phyloP scores from a whole-genome alignment of 192 early-diverging fungal genomes.

The Kickxella alabastrina region DNA sequence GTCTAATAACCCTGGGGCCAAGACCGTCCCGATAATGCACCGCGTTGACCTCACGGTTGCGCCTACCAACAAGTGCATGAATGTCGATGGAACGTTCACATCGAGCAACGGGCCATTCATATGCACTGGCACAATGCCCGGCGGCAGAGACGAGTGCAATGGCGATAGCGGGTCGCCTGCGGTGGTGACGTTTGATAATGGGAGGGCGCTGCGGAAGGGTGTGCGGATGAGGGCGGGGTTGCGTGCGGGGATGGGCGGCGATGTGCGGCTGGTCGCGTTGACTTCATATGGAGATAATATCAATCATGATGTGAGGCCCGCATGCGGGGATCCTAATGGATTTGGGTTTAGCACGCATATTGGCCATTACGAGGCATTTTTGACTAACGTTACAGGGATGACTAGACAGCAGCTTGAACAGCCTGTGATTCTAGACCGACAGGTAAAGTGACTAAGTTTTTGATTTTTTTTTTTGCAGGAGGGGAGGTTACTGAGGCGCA shows the following conservation, averaged over 20 bases:
- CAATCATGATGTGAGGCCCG: constrained; percentile 22
- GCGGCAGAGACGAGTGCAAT: constrained; percentile 36
- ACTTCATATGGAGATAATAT: constrained; percentile 50
- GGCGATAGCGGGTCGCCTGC: constrained; percentile 48
- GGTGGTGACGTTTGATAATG: constrained; percentile 9
- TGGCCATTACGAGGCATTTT: constrained; percentile 38
- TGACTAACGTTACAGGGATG: constrained; percentile 32
- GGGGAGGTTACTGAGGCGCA: too few species aligned
- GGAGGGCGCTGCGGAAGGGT: background rate
- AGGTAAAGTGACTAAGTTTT: constrained; percentile 9
- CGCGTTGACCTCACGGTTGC: constrained; percentile 26
- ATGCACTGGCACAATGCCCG: constrained; percentile 29
- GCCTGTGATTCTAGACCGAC: constrained; percentile 23
- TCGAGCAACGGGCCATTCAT: constrained; percentile 38
- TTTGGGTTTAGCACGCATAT: constrained; percentile 52
- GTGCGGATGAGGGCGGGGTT: background rate
- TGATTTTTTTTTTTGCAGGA: too few species aligned
- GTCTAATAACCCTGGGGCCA: constrained; percentile 9
- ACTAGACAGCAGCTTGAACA: constrained; percentile 14
- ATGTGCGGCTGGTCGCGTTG: constrained; percentile 34
- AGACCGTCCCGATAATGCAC: constrained; percentile 24
- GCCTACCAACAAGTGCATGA: constrained; percentile 3
- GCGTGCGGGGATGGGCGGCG: background rate
- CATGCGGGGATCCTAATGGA: constrained; percentile 39
- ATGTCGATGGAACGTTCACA: constrained; percentile 15